phyloP scores from a whole-genome alignment of 2,329 filamentous ascomycete species.

The Ascochyta koolunga region DNA sequence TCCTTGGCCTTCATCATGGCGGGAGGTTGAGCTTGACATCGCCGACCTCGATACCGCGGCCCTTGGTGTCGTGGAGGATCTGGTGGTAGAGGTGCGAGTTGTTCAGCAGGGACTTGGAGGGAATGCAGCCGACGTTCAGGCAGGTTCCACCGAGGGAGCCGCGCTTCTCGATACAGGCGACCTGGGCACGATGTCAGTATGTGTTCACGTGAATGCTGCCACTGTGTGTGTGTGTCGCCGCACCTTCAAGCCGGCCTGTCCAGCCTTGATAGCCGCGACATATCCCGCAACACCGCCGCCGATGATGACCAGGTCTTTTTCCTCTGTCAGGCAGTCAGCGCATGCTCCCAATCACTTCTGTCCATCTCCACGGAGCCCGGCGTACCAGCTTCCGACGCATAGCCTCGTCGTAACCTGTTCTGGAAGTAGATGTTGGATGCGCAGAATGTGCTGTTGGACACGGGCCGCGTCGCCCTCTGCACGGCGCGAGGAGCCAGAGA shows the following conservation, averaged over 20 bases:
- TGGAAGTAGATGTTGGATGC: slow-evolving; percentile 55
- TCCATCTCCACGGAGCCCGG: slow-evolving; percentile 23
- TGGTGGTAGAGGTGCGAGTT: slow-evolving; percentile 99
- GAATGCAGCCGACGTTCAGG: slow-evolving; percentile 98
- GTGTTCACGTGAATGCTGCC: background rate
- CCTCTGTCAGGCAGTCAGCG: slow-evolving; percentile 64
- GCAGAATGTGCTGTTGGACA: slow-evolving; percentile 48
- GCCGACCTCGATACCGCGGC: slow-evolving; percentile 94
- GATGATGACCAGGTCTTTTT: slow-evolving; percentile 97
- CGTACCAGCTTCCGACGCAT: slow-evolving; percentile 60
- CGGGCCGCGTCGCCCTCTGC: slow-evolving; percentile 50
- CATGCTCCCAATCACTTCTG: slow-evolving; percentile 10
- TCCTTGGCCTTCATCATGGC: slow-evolving; percentile 99
- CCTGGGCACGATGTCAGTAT: slow-evolving; percentile 59
- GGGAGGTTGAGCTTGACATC: slow-evolving; percentile 95
- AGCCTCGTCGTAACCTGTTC: slow-evolving; percentile 60
- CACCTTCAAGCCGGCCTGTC: slow-evolving; percentile 95
- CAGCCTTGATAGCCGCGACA: slow-evolving; percentile 98
- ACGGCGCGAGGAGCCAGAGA: slow-evolving; percentile 57
- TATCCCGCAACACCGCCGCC: slow-evolving; percentile 98
- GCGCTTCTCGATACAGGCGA: slow-evolving; percentile 98
- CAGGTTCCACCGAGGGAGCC: slow-evolving; percentile 94
- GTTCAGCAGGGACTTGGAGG: slow-evolving; percentile 98
- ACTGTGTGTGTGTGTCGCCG: slow-evolving; percentile 24
- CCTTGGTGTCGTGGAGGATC: slow-evolving; percentile 95